Percentiles rank a stretch among this genome's conserved stretches.
phyloP scores from a whole-genome alignment of 768 basidiomycete genomes.

The Pleurotus platypus region DNA sequence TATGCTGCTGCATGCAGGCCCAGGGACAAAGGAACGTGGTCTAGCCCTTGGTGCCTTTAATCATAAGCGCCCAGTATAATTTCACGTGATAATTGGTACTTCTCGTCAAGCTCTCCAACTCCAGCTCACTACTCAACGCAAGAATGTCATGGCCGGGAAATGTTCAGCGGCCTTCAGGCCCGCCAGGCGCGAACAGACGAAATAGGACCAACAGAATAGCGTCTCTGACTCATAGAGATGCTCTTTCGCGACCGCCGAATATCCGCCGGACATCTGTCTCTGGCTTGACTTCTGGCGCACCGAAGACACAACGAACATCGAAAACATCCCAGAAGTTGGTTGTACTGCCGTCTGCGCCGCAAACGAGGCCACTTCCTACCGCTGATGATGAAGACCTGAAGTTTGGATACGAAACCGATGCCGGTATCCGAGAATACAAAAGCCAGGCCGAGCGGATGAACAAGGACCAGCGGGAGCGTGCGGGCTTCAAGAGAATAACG shows the following conservation, averaged over 20 bases:
- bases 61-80: too few relatives aligned
- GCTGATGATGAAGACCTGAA: constrained; percentile 46
- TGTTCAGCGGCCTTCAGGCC: not conserved
- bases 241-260: not conserved
- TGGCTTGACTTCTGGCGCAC: constrained; percentile 30
- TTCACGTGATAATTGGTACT: too few relatives aligned
- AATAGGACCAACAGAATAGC: not conserved
- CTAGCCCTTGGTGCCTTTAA: too few relatives aligned
- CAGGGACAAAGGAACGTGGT: too few relatives aligned
- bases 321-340: constrained; percentile 93
- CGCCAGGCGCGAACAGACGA: not conserved
- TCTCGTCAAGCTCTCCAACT: too few relatives aligned
- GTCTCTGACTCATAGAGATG: not conserved
- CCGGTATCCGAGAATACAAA: constrained; percentile 72
- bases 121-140: too few relatives aligned
- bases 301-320: constrained; percentile 73
- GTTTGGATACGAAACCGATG: constrained; percentile 65
- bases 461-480: constrained; percentile 78
- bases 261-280: constrained; percentile 36
- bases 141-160: constrained; percentile 1
- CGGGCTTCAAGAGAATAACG: constrained; percentile 39
- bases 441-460: constrained; percentile 86
- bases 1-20: too few relatives aligned
- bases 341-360: constrained; percentile 84
- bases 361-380: constrained; percentile 64